Evolutionary conservation across 2,329 filamentous ascomycete genomes (phyloP).

Genomic region (Pseudogymnoascus sp.): DNA sequence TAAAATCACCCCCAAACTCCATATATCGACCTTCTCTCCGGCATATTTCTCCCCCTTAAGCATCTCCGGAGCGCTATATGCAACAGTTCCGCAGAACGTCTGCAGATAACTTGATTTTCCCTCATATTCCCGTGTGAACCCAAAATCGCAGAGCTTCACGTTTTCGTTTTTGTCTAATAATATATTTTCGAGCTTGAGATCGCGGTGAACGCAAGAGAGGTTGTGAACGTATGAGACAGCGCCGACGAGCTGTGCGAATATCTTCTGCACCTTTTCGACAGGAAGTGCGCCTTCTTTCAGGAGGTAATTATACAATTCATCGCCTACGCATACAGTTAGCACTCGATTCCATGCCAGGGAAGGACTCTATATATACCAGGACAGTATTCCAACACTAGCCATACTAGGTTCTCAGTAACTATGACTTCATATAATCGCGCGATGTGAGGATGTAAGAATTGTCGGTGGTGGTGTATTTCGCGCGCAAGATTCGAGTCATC

Average conservation of each 20-base stretch:
- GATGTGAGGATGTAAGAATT: constrained; percentile 96
- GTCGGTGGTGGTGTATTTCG: constrained; percentile 96
- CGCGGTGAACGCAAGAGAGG: constrained; percentile 91
- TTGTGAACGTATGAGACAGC: constrained; percentile 92
- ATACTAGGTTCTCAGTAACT: constrained; percentile 88
- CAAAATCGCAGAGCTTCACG: constrained; percentile 96
- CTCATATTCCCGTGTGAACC: constrained; percentile 95
- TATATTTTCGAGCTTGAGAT: constrained; percentile 95
- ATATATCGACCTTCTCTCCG: constrained; percentile 95
- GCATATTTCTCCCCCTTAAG: constrained; percentile 96
- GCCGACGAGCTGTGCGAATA: constrained; percentile 90
- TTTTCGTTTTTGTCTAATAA: constrained; percentile 94
- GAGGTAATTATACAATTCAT: constrained; percentile 95
- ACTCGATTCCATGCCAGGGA: constrained; percentile 25
- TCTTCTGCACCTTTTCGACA: constrained; percentile 82
- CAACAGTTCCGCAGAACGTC: constrained; percentile 95
- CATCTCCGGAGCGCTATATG: constrained; percentile 98
- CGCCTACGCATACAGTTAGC: constrained; percentile 48
- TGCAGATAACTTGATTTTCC: constrained; percentile 90
- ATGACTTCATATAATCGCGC: constrained; percentile 96
- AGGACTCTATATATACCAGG: constrained; percentile 51
- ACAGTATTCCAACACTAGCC: constrained; percentile 95
- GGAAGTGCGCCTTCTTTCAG: constrained; percentile 78
- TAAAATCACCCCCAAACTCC: constrained; percentile 79
- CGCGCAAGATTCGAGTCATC: constrained; percentile 91